Evolutionary conservation across 2,329 filamentous ascomycete genomes (phyloP), one percentile per base, ranked within the genome.

Genomic region (Delphinella strobiligena): DNA sequence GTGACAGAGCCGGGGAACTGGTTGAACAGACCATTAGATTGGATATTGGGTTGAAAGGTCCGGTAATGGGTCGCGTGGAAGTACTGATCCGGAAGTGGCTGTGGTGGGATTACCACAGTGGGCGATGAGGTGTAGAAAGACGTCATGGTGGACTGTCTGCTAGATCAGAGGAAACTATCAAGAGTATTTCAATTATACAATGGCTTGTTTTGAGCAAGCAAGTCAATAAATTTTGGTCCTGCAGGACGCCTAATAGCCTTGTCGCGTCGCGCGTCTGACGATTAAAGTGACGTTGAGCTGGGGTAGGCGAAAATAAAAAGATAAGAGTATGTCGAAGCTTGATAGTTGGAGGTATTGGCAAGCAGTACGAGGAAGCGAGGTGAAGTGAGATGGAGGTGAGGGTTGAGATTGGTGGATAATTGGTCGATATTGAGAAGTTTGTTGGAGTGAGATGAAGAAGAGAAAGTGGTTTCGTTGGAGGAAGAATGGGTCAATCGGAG

Each of bases 81-180:
- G 48, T 55, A 56, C 37, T 56, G 51, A 31, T 53, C 49, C 19
- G 50, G 61, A 52, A 37, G 52, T 59, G 49, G 56, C 55, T 47
- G 22, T 27, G 64, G 59, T 15, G 62, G 62, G 43, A 68, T 57
- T 47, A 66, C 61, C 42, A 68, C 60, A 29, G 63, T 65, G 32
- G 66, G 64, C 39, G 64, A 63, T 30, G 64, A 65, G 45, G 61
- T 57, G 52, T 61, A 65, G 54, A 67, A 67, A n/a, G 39, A 41
- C 17, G 39, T 22, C 39, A 41, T 41, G 14, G 12, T 33, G 22
- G 35, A 40, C 39, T 45, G 43, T 45, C 37, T 45, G 40, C 31
- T 41, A 38, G 29, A 45, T 41, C 39, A 42, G 35, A 38, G 19
- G 14, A 24, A 29, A 37, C 31, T 31, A 34, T 17, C 19, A 24